Evolutionary conservation across 257 asterid genomes (phyloP).

Genomic region (Echium plantagineum): DNA sequence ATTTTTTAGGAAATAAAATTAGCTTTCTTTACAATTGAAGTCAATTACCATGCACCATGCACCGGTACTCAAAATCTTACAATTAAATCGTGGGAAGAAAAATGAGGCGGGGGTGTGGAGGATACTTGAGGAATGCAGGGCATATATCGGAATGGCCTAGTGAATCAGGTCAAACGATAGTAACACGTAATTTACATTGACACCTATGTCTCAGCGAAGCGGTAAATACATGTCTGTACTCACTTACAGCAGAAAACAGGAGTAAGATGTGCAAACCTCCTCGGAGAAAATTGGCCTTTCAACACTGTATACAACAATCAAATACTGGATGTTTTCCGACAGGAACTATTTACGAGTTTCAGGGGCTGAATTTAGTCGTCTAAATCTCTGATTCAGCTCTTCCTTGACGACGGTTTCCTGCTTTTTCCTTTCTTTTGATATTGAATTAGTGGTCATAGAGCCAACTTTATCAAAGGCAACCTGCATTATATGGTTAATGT

Average conservation of each 20-base stretch:
- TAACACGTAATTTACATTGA: not conserved
- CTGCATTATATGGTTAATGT: slow-evolving; percentile 23
- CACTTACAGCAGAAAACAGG: not conserved
- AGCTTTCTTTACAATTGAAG: no score
- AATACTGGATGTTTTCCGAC: not conserved
- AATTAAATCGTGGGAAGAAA: no score
- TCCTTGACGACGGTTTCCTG: slow-evolving; percentile 98
- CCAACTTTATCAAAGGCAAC: slow-evolving; percentile 85
- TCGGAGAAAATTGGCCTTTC: not conserved
- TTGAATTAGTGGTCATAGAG: slow-evolving; percentile 57
- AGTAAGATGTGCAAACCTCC: not conserved
- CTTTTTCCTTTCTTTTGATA: slow-evolving; percentile 84
- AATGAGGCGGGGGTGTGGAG: no score
- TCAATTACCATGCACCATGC: no score
- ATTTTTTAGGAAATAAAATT: no score
- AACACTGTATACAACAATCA: not conserved
- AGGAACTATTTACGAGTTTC: slow-evolving; percentile 25
- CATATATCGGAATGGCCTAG: no score
- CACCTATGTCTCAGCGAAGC: not conserved
- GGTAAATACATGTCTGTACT: not conserved
- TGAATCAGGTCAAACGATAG: not conserved
- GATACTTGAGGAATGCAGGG: no score
- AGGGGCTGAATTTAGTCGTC: slow-evolving; percentile 44
- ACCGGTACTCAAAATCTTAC: no score
- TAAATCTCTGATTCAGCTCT: slow-evolving; percentile 78